These are phyloP conservation scores for Piloderma croceum DNA, from an alignment of 768 basidiomycete species.

Conservation along the genomic window DNA sequence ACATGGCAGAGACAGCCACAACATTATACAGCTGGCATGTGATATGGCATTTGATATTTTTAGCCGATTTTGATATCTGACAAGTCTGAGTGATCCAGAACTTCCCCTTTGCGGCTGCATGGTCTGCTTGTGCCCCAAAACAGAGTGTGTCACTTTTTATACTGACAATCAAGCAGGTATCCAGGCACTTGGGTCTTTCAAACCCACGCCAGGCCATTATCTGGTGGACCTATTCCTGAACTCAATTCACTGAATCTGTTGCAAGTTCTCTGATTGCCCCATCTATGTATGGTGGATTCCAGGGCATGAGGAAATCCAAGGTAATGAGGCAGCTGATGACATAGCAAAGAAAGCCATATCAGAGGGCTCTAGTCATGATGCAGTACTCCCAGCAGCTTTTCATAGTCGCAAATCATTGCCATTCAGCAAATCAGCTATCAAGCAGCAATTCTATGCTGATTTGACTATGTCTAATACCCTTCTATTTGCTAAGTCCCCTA, in stretches of 20 bases:
- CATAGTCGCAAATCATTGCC: slow-evolving; percentile 6
- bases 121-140: neutral
- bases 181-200: neutral
- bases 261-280: neutral
- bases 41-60: neutral
- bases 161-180: neutral
- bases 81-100: slow-evolving; percentile 15
- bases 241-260: neutral
- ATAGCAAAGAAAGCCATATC: neutral
- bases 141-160: neutral
- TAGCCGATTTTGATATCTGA: slow-evolving; percentile 12
- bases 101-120: slow-evolving; percentile 8
- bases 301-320: neutral
- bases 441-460: slow-evolving; percentile 2
- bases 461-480: slow-evolving; percentile 1
- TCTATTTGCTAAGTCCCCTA: slow-evolving; percentile 9
- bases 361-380: neutral
- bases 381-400: neutral
- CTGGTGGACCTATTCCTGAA: neutral
- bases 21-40: neutral
- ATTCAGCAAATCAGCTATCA: slow-evolving; percentile 12
- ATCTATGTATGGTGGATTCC: neutral
- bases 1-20: slow-evolving; percentile 21
- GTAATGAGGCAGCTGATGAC: neutral
- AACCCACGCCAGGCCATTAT: neutral